phyloP scores from a whole-genome alignment of 805 yeast species.

The Lipomyces starkeyi region DNA sequence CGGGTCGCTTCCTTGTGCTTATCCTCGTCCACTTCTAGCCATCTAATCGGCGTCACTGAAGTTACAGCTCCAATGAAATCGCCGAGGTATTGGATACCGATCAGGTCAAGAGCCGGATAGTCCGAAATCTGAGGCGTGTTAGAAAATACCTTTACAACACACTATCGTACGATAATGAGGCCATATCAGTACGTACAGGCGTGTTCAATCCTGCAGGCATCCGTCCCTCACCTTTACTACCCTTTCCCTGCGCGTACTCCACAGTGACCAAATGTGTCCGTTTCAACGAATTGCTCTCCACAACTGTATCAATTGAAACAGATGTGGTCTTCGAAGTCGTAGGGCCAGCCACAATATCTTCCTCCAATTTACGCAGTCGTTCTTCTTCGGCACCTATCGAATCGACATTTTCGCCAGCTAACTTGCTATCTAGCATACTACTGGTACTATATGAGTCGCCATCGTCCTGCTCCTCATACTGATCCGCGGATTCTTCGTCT shows the following conservation, averaged over 20 bases:
- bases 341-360: not conserved
- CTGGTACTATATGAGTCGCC: not conserved
- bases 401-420: not conserved
- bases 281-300: not conserved
- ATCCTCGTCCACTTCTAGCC: slow-evolving; percentile 2
- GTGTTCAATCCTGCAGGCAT: slow-evolving; percentile 9
- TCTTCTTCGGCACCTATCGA: slow-evolving; percentile 16
- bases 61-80: slow-evolving; percentile 27
- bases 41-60: not conserved
- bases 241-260: not conserved
- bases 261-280: not conserved
- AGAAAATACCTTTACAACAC: not conserved
- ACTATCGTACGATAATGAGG: slow-evolving; percentile 7
- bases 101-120: slow-evolving; percentile 16
- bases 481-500: not conserved
- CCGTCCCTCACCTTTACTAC: not conserved
- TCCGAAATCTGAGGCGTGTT: slow-evolving; percentile 13
- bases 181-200: slow-evolving; percentile 4
- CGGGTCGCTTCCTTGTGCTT: not conserved
- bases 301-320: not conserved
- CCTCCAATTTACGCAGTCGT: slow-evolving; percentile 17
- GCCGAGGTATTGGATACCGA: slow-evolving; percentile 4
- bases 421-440: not conserved
- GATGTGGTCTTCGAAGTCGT: not conserved
- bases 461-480: slow-evolving; percentile 4